Evolutionary conservation across 75 land plant genomes (phyloP).

Genomic region (Larix kaempferi): DNA sequence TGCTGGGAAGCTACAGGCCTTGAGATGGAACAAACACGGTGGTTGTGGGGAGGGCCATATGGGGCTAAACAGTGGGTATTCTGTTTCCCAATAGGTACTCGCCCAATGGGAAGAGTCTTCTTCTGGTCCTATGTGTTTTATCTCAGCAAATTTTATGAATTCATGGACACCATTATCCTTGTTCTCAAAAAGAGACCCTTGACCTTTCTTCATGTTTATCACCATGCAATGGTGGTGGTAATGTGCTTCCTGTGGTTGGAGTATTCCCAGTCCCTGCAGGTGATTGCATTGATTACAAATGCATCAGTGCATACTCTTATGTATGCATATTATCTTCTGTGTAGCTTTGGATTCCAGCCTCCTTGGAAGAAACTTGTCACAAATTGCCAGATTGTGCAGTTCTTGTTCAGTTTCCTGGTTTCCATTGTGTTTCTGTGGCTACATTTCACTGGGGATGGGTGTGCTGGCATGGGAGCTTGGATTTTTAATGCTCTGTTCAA

Average conservation of each 20-base stretch:
- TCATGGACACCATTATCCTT: slow-evolving; percentile 76
- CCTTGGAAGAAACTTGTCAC: slow-evolving; percentile 89
- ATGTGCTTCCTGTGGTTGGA: slow-evolving; percentile 86
- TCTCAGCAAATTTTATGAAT: slow-evolving; percentile 81
- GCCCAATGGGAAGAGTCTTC: slow-evolving; percentile 62
- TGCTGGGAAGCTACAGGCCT: slow-evolving; percentile 40
- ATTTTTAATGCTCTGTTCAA: slow-evolving; percentile 78
- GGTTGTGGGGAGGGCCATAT: slow-evolving; percentile 12
- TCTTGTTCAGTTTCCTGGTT: slow-evolving; percentile 67
- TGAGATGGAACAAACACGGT: slow-evolving; percentile 18
- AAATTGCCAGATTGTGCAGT: slow-evolving; percentile 83
- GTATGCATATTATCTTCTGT: slow-evolving; percentile 79
- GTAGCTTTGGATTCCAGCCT: slow-evolving; percentile 57
- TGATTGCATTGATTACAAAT: slow-evolving; percentile 81
- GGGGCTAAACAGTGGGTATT: slow-evolving; percentile 25
- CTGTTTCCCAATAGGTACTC: slow-evolving; percentile 69
- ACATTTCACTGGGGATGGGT: slow-evolving; percentile 70
- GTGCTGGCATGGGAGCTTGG: slow-evolving; percentile 78
- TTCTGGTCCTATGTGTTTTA: slow-evolving; percentile 95
- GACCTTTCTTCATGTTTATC: slow-evolving; percentile 91
- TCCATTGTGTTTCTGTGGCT: slow-evolving; percentile 52
- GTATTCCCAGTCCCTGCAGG: slow-evolving; percentile 59
- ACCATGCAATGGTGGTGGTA: slow-evolving; percentile 82
- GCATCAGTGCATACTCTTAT: slow-evolving; percentile 81
- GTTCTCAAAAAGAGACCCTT: slow-evolving; percentile 51